phyloP scores from a whole-genome alignment of 495 filamentous ascomycete species.

The Aspergillus ostianus region DNA sequence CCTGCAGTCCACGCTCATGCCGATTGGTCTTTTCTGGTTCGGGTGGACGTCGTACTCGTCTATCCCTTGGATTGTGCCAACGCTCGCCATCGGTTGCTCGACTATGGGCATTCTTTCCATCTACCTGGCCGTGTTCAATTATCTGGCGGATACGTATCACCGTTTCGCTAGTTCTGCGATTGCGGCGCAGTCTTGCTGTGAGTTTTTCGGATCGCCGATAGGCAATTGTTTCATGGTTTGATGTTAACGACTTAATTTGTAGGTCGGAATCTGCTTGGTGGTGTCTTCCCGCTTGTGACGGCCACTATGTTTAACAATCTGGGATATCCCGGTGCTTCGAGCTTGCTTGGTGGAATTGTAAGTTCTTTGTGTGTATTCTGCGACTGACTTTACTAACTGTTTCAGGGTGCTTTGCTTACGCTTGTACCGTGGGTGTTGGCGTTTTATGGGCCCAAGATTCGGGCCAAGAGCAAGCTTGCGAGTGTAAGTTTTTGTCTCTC shows the following conservation, averaged over 20 bases:
- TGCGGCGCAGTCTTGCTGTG: conserved; percentile 79
- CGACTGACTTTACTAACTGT: conserved; percentile 11
- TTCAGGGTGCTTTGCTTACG: conserved; percentile 59
- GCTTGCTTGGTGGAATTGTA: conserved; percentile 71
- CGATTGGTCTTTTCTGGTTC: conserved; percentile 81
- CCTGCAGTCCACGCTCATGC: conserved; percentile 64
- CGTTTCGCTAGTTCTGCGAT: conserved; percentile 81
- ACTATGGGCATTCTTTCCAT: conserved; percentile 88
- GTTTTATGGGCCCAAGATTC: conserved; percentile 74
- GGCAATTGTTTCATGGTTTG: background rate
- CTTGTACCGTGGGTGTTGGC: conserved; percentile 85
- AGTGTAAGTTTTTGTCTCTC: conserved; percentile 34
- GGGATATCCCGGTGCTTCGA: conserved; percentile 70
- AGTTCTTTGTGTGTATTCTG: conserved; percentile 10
- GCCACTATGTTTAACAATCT: conserved; percentile 67
- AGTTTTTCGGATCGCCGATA: conserved; percentile 7
- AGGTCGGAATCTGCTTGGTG: conserved; percentile 79
- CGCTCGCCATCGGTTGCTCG: conserved; percentile 66
- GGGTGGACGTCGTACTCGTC: conserved; percentile 67
- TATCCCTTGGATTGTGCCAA: conserved; percentile 76
- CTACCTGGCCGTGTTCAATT: conserved; percentile 91
- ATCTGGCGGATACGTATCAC: conserved; percentile 89
- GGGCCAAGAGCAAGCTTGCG: conserved; percentile 77
- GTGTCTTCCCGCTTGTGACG: conserved; percentile 78
- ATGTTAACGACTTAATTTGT: conserved; percentile 5